Base-by-base conservation (phyloP, 768 basidiomycete genomes). In the Cyclocybe aegerita region DNA sequence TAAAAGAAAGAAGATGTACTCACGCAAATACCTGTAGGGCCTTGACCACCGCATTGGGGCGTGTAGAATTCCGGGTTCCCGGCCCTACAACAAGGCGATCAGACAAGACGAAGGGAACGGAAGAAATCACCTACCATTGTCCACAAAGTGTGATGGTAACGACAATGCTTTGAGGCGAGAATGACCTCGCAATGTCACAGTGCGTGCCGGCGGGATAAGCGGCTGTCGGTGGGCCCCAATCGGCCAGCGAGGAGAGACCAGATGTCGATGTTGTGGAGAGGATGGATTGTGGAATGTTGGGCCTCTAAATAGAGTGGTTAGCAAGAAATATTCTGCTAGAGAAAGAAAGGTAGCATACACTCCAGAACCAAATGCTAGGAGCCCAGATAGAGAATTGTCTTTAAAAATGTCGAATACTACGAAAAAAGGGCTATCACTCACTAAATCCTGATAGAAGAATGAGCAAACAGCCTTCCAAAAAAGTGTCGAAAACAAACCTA, bases 131-230 rank as follows among this genome's bases (percentile, higher is more conserved):
- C 44, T 51, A 74, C 76, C 72, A 76, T 29, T 58, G 51, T 50
- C 80, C 74, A 64, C 82, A 79, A 9, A 83, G 72, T 0, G 81
- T 80, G 58, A 81, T 82, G 54, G 79, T 75, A 5, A 83, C 53
- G 5, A 81, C 69, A 3, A 83, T 62, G 35, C 74, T 72, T 60
- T 82, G 80, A 4, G 71, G 68, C 15, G 68, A 59, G 50, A 79
- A 78, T 55, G 66, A 75, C 31, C 67, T 50, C 8, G 66, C 62
- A 16, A 77, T 74, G 51, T 77, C 66, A 57, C 77, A 77, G 16
- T 49, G 43, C 4, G 66, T 57, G 1, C 66, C 61, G 4, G 70
- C 60, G 0, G 71, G 73, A 48, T 68, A 77, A 52, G 64, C 69
- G 1, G 74, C 71, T 1, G 72, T 65, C 2, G 77, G 76, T 11